phyloP scores from a whole-genome alignment of 2,329 filamentous ascomycete species.

The Didymella exigua region DNA sequence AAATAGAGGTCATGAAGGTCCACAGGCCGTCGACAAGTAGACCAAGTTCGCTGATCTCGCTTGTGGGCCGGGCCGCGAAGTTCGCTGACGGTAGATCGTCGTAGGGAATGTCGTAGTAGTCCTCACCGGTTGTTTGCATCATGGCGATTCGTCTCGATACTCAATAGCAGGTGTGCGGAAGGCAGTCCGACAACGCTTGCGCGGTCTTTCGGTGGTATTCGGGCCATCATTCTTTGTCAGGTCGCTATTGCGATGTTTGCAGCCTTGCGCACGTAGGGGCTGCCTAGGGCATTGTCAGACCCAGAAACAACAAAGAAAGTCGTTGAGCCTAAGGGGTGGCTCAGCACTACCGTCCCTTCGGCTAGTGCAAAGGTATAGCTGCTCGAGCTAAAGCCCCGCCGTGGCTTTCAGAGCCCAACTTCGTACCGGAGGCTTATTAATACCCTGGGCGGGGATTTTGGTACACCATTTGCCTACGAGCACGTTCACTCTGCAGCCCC shows the following conservation, averaged over 20 bases:
- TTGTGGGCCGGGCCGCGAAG: slow-evolving; percentile 31
- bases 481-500: background rate
- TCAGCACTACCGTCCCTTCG: slow-evolving; percentile 7
- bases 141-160: background rate
- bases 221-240: slow-evolving; percentile 14
- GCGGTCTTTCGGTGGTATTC: slow-evolving; percentile 3
- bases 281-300: slow-evolving; percentile 12
- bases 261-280: slow-evolving; percentile 1
- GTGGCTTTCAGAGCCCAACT: background rate
- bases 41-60: slow-evolving; percentile 31
- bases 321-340: slow-evolving; percentile 3
- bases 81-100: slow-evolving; percentile 31
- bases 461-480: background rate
- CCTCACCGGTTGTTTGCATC: slow-evolving; percentile 19
- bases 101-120: slow-evolving; percentile 32
- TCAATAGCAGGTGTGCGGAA: slow-evolving; percentile 13
- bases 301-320: slow-evolving; percentile 11
- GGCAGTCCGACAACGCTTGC: slow-evolving; percentile 11
- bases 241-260: slow-evolving; percentile 4
- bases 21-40: slow-evolving; percentile 16
- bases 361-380: slow-evolving; percentile 2
- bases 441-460: background rate
- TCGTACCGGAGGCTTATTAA: background rate
- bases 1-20: slow-evolving; percentile 14
- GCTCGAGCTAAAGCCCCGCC: background rate